Conservation (phyloP, 1,284 basidiomycete species). For the Phaffia rhodozyma region DNA sequence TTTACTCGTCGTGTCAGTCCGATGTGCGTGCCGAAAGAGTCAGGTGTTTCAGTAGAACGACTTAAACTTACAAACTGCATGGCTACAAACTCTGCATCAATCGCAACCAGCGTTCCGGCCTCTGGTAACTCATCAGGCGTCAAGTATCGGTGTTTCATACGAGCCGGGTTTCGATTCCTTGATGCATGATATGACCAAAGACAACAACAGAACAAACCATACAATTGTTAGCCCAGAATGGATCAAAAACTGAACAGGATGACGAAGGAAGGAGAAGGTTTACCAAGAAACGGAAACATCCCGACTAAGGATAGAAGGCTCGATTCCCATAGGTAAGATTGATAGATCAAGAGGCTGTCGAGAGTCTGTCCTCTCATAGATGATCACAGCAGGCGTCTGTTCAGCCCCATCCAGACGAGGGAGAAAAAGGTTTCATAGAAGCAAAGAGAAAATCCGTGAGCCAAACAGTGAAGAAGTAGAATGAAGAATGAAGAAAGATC, state of each 20-base stretch:
- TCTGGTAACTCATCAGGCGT: conserved; percentile 64
- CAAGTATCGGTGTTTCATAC: conserved; percentile 68
- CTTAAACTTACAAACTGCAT: conserved; percentile 61
- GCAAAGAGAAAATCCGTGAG: not conserved
- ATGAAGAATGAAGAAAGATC: not conserved
- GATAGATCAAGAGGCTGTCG: conserved; percentile 50
- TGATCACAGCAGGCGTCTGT: conserved; percentile 75
- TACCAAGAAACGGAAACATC: conserved; percentile 80
- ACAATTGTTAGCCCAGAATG: not conserved
- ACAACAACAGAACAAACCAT: not conserved
- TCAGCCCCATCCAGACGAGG: not conserved
- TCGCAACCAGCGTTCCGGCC: conserved; percentile 78
- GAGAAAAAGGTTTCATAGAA: not conserved
- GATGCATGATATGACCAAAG: not conserved
- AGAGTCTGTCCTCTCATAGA: conserved; percentile 67
- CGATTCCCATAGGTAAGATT: conserved; percentile 53
- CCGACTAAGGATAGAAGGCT: conserved; percentile 61
- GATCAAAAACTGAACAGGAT: not conserved
- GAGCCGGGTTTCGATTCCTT: conserved; percentile 59
- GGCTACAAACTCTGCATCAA: conserved; percentile 95
- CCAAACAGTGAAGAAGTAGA: not conserved
- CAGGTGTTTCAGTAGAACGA: not conserved
- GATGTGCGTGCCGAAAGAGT: not conserved
- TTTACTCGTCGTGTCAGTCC: not conserved
- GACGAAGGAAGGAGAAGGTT: conserved; percentile 24